phyloP scores from a whole-genome alignment of 1,284 basidiomycete genomes.

The Fomitopsis palustris region DNA sequence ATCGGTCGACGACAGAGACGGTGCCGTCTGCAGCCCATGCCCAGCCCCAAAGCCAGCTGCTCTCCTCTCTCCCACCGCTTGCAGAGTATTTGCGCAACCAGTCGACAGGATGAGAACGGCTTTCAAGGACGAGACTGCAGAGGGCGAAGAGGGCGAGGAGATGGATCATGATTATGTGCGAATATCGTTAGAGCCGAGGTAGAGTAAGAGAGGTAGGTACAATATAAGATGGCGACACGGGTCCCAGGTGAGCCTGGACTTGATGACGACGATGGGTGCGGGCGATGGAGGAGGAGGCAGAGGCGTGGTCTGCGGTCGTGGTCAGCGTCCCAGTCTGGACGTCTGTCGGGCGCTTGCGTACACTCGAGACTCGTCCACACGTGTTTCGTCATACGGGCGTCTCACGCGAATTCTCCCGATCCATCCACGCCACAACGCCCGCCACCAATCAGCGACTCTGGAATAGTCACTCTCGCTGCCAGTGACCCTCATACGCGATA shows the following conservation, averaged over 20 bases:
- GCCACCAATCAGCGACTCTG: background rate
- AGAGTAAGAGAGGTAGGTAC: background rate
- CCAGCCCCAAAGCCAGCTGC: constrained; percentile 41
- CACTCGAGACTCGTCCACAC: background rate
- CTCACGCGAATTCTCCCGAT: background rate
- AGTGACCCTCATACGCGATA: too few relatives aligned
- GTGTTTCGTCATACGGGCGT: background rate
- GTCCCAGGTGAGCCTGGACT: background rate
- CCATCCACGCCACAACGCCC: background rate
- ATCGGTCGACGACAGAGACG: constrained; percentile 75
- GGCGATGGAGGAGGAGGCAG: background rate
- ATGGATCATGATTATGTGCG: constrained; percentile 14
- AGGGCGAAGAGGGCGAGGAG: constrained; percentile 16
- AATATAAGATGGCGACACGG: background rate
- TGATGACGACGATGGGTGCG: background rate
- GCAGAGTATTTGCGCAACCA: constrained; percentile 27
- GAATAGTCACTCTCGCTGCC: background rate
- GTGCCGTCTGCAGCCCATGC: constrained; percentile 72
- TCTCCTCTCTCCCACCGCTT: constrained; percentile 22
- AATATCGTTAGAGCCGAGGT: background rate
- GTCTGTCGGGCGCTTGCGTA: background rate
- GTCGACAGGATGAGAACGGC: constrained; percentile 18
- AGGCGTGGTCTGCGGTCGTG: background rate
- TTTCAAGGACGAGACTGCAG: constrained; percentile 12
- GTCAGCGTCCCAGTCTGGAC: background rate